These are phyloP conservation scores for Stemphylium lycopersici DNA, from an alignment of 2,329 filamentous ascomycete species.

Conservation along the genomic window DNA sequence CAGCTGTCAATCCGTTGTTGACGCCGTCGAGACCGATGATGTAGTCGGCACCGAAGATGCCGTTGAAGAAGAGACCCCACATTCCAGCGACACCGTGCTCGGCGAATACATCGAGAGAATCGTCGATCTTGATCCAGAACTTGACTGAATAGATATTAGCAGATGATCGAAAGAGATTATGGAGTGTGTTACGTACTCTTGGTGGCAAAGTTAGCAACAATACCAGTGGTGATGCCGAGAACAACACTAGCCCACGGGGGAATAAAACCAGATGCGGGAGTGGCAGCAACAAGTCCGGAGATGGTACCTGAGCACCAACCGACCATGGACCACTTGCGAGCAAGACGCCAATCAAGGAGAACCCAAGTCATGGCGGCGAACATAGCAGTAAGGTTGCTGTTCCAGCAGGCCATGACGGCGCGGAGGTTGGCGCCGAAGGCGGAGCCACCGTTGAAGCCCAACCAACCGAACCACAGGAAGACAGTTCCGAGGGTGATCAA, in stretches of 20 bases:
- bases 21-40: constrained; percentile 76
- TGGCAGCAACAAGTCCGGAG: constrained; percentile 85
- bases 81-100: constrained; percentile 87
- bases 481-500: constrained; percentile 95
- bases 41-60: constrained; percentile 75
- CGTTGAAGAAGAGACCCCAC: constrained; percentile 78
- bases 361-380: constrained; percentile 94
- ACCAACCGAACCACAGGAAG: constrained; percentile 97
- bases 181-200: constrained; percentile 68
- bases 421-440: constrained; percentile 92
- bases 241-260: constrained; percentile 67
- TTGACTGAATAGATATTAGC: constrained; percentile 58
- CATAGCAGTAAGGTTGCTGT: constrained; percentile 90
- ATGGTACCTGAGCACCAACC: constrained; percentile 92
- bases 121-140: constrained; percentile 80
- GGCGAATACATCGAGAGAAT: constrained; percentile 89
- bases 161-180: background rate
- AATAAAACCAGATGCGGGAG: constrained; percentile 82
- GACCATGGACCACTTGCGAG: constrained; percentile 92
- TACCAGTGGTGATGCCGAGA: constrained; percentile 66
- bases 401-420: constrained; percentile 97
- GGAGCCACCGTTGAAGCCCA: constrained; percentile 98
- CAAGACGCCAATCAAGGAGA: constrained; percentile 91
- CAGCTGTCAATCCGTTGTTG: constrained; percentile 67
- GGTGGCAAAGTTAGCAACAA: constrained; percentile 82